Base-by-base conservation (phyloP, 306 rosid genomes). In the Fragaria nilgerrensis region DNA sequence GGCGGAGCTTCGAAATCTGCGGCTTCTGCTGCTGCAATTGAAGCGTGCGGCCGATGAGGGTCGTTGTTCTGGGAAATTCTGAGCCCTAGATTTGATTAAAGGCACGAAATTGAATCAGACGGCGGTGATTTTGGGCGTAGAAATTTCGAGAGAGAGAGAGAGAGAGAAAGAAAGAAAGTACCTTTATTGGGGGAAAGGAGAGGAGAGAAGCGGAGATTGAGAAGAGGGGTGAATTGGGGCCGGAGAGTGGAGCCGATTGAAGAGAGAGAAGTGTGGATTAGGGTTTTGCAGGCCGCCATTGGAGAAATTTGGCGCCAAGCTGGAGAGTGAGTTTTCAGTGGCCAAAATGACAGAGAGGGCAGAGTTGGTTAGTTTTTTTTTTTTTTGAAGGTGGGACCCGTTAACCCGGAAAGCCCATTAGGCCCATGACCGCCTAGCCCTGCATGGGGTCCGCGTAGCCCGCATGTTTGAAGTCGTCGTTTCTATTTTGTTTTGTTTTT, bases 241-340 rank as follows among this genome's bases (percentile, higher is more conserved):
- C 75, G 77, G 75, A 68, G 73, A 63, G 63, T 56, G 80, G 75
- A 73, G 73, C 25, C 53, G 59, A 85, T 29, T 13, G 82, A 70
- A 64, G 75, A 44, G n/a, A 87, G 56, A 13, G 91, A 78, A 22
- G 83, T 63, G 73, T 86, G 85, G 52, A 79, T 3, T 37, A 84
- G 82, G 84, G 81, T 76, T 80, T 80, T 76, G 83, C 80, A 78
- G 85, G 79, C 53, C 48, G 74, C 79, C 91, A 87, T 89, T 72
- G 77, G 67, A 29, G 10, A 13, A 41, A n/a, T 44, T 74, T 74
- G 86, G 80, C 74, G 86, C 80, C 68, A 67, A 73, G 27, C 65
- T 25, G 23, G 8, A 19, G 48, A 66, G 27, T 25, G 56, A 10
- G 80, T 14, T 49, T 52, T 5, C 22, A 52, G 58, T 36, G 39